Percentiles rank a stretch among this genome's conserved stretches.
These are phyloP conservation scores for Breynia disticha DNA, from an alignment of 441 rosid species.

Conservation along the genomic window DNA sequence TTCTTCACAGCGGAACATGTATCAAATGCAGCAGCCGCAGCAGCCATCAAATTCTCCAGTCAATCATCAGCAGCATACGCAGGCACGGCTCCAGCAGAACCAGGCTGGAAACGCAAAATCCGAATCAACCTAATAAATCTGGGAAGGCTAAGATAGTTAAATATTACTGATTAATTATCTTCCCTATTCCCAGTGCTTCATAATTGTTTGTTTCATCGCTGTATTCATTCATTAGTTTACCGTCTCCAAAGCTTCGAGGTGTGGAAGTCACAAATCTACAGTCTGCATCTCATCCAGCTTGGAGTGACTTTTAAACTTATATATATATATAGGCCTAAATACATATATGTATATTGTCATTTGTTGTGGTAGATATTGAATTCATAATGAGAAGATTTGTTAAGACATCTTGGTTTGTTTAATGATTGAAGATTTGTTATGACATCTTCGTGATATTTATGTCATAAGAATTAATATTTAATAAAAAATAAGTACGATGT, in stretches of 20 bases:
- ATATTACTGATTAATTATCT: conserved; percentile 3
- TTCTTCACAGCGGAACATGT: conserved; percentile 20
- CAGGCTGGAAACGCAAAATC: conserved; percentile 37
- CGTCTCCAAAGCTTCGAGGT: conserved; percentile 12
- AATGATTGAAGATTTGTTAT: conserved; percentile 15
- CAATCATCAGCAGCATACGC: conserved; percentile 22
- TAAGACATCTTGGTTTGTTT: conserved; percentile 18
- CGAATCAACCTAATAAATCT: conserved; percentile 43
- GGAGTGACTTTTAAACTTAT: conserved; percentile 22
- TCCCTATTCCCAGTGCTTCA: conserved; percentile 5
- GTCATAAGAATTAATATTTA: not conserved
- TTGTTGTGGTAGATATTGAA: conserved; percentile 16
- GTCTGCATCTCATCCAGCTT: conserved; percentile 18
- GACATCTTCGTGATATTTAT: not conserved
- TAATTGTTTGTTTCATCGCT: conserved; percentile 11
- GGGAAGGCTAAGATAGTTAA: conserved; percentile 9
- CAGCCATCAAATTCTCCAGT: conserved; percentile 7
- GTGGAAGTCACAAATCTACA: conserved; percentile 15
- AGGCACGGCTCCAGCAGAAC: conserved; percentile 36
- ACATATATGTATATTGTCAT: conserved; percentile 9
- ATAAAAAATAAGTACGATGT: no score
- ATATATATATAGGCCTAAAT: conserved; percentile 13
- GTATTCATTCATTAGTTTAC: conserved; percentile 51
- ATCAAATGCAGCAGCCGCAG: conserved; percentile 17
- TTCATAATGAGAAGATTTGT: conserved; percentile 19